Evolutionary conservation across 257 asterid species (phyloP), one percentile per base, ranked within the genome.

Genomic region (Penstemon newberryi): DNA sequence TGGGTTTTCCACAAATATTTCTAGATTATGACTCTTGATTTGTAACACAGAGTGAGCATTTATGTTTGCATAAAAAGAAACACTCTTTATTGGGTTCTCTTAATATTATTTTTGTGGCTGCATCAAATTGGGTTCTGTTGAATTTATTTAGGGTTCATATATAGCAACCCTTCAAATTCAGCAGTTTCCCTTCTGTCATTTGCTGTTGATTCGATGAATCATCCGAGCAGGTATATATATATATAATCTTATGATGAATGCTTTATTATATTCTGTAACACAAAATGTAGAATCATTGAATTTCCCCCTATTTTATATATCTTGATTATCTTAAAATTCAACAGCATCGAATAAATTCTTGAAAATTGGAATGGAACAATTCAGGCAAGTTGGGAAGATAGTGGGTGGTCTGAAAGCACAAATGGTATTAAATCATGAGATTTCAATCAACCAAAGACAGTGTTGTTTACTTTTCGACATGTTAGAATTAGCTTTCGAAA

Each of bases 381-480:
- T 88, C 79, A 75, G 94, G 80, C 96, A 86, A 57, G 81, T 86
- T 39, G 98, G 98, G 56, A 95, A 92, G 79, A 87, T 86, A 37
- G 64, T 92, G 65, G 98, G 98, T 41, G 79, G 93, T 53, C 33
- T 90, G 56, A 83, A 80, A 69, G 93, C 97, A 11, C 59, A 88
- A 0, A 90, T 90, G 96, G 90, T 90, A 8, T 53, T 92, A 33
- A 84, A 86, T 71, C 95, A 90, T 39, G 97, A 92, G 3, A 90
- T 92, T 56, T 73, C 78, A 33, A 86, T 92, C 56, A 92, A 92
- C 81, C 93, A 80, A 53, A 79, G 85, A 10, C 98, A 90, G 65
- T 92, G 98, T 36, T 79, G 84, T 18, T 69, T 92, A 77, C 93
- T 92, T 13, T 73, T 43, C 58, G 96, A 90, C 63, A 85, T 88